Conservation (phyloP, 1,284 basidiomycete genomes). For the Wolfiporia cocos region DNA sequence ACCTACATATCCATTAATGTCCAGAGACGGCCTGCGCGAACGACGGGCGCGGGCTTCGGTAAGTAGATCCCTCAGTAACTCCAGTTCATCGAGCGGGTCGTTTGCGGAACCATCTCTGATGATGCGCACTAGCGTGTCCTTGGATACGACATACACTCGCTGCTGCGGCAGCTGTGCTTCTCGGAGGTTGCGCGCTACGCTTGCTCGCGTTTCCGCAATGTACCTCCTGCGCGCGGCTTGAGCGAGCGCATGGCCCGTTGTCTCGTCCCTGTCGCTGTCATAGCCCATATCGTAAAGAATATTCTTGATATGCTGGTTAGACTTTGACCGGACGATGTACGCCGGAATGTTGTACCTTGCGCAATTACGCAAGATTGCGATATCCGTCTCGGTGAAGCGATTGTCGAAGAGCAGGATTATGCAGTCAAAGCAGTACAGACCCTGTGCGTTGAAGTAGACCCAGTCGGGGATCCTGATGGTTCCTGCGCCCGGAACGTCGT, state of each 20-base stretch:
- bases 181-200: background rate
- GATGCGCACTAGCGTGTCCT: background rate
- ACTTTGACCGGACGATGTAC: slow-evolving; percentile 3
- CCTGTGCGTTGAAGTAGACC: background rate
- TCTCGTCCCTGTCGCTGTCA: background rate
- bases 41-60: background rate
- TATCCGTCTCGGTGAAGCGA: slow-evolving; percentile 1
- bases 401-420: slow-evolving; percentile 1
- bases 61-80: background rate
- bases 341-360: slow-evolving; percentile 1
- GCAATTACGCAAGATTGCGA: too few relatives aligned
- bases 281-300: background rate
- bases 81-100: background rate
- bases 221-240: background rate
- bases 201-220: background rate
- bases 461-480: background rate
- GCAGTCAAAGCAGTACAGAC: background rate
- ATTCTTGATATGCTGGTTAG: background rate
- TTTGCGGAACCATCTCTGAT: background rate
- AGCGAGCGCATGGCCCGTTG: background rate
- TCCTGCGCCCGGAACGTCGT: background rate
- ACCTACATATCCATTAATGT: too few relatives aligned
- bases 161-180: background rate
- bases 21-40: too few relatives aligned
- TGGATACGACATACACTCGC: background rate